Conservation (phyloP, 768 basidiomycete genomes). For the Termitomyces sp. region DNA sequence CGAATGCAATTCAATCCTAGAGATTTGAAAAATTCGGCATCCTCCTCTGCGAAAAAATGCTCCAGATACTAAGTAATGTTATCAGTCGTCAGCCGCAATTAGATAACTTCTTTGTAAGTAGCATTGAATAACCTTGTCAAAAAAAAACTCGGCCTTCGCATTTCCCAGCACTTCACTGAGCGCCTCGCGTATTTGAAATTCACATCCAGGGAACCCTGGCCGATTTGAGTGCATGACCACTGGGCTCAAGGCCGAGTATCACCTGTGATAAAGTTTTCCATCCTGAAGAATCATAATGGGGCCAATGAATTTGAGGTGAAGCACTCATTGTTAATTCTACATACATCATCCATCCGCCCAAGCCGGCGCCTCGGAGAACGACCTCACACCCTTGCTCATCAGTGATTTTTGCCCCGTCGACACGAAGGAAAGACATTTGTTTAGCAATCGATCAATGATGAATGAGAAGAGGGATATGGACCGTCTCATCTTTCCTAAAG, state of each 20-base stretch:
- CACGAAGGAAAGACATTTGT: conserved; percentile 49
- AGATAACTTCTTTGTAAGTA: not conserved
- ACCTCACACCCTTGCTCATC: conserved; percentile 53
- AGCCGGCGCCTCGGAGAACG: conserved; percentile 65
- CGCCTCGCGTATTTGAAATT: conserved; percentile 71
- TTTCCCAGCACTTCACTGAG: conserved; percentile 62
- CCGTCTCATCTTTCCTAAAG: not conserved
- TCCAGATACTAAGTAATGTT: conserved; percentile 61
- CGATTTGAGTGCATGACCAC: not conserved
- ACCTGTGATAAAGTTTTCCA: conserved; percentile 79
- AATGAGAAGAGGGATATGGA: not conserved
- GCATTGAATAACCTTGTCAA: conserved; percentile 58
- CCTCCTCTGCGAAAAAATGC: conserved; percentile 75
- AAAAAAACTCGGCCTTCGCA: conserved; percentile 72
- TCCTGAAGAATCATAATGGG: conserved; percentile 31
- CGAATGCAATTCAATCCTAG: conserved; percentile 81
- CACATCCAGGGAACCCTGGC: conserved; percentile 77
- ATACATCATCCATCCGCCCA: conserved; percentile 83
- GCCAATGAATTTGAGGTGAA: not conserved
- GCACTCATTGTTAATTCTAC: not conserved
- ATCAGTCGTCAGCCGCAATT: not conserved
- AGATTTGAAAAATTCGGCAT: conserved; percentile 73
- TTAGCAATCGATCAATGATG: not conserved
- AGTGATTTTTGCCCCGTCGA: conserved; percentile 58
- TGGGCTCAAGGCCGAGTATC: not conserved